phyloP scores from a whole-genome alignment of 192 early-diverging fungal species.

The Fimicolochytrium jonesii region DNA sequence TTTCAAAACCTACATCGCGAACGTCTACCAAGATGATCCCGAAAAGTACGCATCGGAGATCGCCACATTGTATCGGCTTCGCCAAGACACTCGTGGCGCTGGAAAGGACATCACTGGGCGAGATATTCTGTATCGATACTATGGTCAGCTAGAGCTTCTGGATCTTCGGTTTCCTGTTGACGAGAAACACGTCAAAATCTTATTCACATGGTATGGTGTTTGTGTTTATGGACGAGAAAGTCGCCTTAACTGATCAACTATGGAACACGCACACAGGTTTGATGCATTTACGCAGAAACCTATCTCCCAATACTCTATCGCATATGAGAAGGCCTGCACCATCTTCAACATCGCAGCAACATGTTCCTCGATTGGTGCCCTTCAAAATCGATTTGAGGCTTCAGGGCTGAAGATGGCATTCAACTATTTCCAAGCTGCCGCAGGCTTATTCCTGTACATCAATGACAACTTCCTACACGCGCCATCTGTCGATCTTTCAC shows the following conservation, averaged over 20 bases:
- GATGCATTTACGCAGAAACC: slow-evolving; percentile 82
- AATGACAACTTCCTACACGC: slow-evolving; percentile 98
- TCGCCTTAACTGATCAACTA: no score
- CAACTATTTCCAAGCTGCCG: slow-evolving; percentile 89
- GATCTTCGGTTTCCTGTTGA: slow-evolving; percentile 92
- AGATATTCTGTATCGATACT: slow-evolving; percentile 94
- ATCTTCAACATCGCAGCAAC: slow-evolving; percentile 91
- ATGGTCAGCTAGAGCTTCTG: slow-evolving; percentile 90
- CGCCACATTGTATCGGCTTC: slow-evolving; percentile 78
- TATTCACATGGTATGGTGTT: slow-evolving; percentile 78
- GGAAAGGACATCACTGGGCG: slow-evolving; percentile 90
- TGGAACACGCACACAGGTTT: slow-evolving; percentile 29
- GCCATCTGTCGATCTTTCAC: slow-evolving; percentile 84
- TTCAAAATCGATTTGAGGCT: slow-evolving; percentile 69
- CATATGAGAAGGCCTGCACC: slow-evolving; percentile 94
- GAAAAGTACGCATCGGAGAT: slow-evolving; percentile 83
- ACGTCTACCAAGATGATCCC: slow-evolving; percentile 88
- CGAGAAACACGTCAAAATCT: slow-evolving; percentile 82
- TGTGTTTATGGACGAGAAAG: no score
- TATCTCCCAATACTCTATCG: slow-evolving; percentile 86
- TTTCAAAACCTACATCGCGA: slow-evolving; percentile 80
- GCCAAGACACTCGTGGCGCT: slow-evolving; percentile 93
- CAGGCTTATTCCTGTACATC: slow-evolving; percentile 92
- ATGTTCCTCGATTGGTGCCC: slow-evolving; percentile 63
- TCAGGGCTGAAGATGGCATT: slow-evolving; percentile 76